phyloP scores from a whole-genome alignment of 257 asterid species.

The Catharanthus roseus region DNA sequence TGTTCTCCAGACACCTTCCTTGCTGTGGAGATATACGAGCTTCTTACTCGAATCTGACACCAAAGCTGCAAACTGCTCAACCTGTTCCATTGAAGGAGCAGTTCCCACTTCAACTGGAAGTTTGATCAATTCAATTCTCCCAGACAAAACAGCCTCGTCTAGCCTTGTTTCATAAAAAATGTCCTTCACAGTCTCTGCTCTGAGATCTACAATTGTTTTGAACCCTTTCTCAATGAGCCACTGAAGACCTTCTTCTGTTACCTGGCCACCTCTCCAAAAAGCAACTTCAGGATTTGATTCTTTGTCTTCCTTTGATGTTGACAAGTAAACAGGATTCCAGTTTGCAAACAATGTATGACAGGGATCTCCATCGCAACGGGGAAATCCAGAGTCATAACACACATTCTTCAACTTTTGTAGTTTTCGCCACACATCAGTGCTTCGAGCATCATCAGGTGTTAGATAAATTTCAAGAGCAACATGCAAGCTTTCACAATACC shows the following conservation, averaged over 20 bases:
- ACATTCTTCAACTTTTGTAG: conserved; percentile 73
- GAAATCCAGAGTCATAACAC: conserved; percentile 87
- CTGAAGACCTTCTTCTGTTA: conserved; percentile 77
- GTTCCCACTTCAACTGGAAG: conserved; percentile 88
- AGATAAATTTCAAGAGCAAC: conserved; percentile 74
- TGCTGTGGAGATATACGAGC: conserved; percentile 80
- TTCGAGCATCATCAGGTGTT: conserved; percentile 69
- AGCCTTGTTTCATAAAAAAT: conserved; percentile 56
- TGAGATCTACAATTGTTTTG: conserved; percentile 77
- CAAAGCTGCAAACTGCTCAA: conserved; percentile 56
- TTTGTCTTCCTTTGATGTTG: conserved; percentile 42
- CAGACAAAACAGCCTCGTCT: conserved; percentile 41
- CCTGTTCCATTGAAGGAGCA: conserved; percentile 73
- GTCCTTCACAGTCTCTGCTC: conserved; percentile 87
- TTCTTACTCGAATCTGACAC: conserved; percentile 60
- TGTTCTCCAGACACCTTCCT: conserved; percentile 91
- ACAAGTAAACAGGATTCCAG: conserved; percentile 67
- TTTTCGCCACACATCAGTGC: conserved; percentile 80
- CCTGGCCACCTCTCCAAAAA: conserved; percentile 95
- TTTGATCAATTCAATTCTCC: conserved; percentile 58
- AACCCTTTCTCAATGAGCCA: conserved; percentile 85
- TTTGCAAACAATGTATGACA: conserved; percentile 75
- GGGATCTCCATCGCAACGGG: conserved; percentile 67
- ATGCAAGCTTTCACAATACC: conserved; percentile 93
- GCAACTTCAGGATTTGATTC: conserved; percentile 45